phyloP scores from a whole-genome alignment of 1,284 basidiomycete genomes.

The Psilocybe mexicana region DNA sequence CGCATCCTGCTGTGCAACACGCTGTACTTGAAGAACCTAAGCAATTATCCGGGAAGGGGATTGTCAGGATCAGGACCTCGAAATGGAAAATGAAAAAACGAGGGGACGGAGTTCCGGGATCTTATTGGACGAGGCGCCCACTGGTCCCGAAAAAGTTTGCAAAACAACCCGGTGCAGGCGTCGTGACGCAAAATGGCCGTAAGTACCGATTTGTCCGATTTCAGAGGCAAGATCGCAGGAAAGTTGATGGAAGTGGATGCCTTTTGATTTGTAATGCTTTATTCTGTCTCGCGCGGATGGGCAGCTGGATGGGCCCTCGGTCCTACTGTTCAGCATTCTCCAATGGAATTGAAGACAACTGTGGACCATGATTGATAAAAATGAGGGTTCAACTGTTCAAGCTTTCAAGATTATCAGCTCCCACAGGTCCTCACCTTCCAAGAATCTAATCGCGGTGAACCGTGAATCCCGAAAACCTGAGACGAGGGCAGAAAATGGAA shows the following conservation, averaged over 20 bases:
- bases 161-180: not conserved
- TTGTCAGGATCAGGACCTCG: constrained; percentile 4
- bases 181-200: not conserved
- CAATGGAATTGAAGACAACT: not conserved
- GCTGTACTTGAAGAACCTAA: not conserved
- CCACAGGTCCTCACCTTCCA: not conserved
- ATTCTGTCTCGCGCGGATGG: no score
- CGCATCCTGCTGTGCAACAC: constrained; percentile 7
- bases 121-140: constrained; percentile 1
- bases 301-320: no score
- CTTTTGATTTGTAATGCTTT: not conserved
- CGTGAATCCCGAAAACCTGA: constrained; percentile 15
- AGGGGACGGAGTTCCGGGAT: constrained; percentile 1
- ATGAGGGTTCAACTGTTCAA: not conserved
- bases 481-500: constrained; percentile 8
- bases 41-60: constrained; percentile 12
- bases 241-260: not conserved
- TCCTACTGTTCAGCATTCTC: not conserved
- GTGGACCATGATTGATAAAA: not conserved
- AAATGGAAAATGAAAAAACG: not conserved
- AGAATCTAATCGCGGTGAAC: constrained; percentile 25
- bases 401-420: not conserved
- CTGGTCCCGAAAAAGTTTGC: constrained; percentile 4
- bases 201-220: not conserved
- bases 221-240: not conserved